Evolutionary conservation across 179 eudicot species (phyloP).

Genomic region (Carnegiea gigantea): DNA sequence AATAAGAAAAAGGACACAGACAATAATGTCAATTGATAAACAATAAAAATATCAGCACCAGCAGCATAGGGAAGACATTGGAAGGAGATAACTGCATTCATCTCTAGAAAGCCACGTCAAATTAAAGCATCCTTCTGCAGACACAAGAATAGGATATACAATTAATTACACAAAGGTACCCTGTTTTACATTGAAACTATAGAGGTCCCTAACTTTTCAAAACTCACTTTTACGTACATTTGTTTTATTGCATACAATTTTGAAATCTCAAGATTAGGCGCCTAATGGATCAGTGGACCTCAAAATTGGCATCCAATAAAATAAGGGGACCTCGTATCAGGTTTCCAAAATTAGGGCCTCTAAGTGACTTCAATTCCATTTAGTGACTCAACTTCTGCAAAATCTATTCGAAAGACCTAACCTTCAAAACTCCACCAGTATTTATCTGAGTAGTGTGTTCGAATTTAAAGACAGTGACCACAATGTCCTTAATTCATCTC

Average conservation of each 20-base stretch:
- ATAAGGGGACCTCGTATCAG: no score
- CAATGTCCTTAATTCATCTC: neutral
- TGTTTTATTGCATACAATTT: neutral
- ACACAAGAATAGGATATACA: no score
- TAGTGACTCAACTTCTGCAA: neutral
- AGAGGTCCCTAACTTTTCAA: neutral
- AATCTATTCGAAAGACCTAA: neutral
- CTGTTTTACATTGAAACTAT: neutral
- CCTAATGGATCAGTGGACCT: no score
- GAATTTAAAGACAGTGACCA: neutral
- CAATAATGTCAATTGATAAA: neutral
- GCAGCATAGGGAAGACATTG: neutral
- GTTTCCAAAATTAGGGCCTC: no score
- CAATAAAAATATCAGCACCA: no score
- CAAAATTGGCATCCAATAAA: no score
- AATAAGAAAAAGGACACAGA: neutral
- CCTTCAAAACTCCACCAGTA: neutral
- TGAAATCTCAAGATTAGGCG: neutral
- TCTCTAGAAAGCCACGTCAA: neutral
- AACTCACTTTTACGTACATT: neutral
- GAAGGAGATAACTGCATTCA: neutral
- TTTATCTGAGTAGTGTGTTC: neutral
- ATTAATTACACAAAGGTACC: neutral
- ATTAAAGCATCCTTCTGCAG: no score
- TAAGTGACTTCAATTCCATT: no score